Conservation (phyloP, 768 basidiomycete species). For the Leccinellum rugosiceps region DNA sequence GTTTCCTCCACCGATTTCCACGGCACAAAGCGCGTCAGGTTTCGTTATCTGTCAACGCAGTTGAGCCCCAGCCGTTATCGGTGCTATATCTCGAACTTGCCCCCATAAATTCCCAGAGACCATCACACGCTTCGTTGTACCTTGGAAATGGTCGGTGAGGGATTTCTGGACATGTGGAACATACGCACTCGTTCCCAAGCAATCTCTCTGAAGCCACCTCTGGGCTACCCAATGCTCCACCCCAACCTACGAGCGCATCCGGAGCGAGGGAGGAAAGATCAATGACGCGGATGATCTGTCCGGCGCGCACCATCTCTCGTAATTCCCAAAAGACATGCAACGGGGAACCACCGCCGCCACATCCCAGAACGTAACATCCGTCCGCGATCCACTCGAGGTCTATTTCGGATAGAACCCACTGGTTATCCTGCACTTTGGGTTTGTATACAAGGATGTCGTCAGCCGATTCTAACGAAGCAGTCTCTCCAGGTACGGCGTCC, state of each 20-base stretch:
- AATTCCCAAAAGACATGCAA: conserved; percentile 49
- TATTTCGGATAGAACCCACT: conserved; percentile 45
- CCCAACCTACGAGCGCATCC: conserved; percentile 41
- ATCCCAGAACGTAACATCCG: conserved; percentile 61
- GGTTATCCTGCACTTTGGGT: conserved; percentile 37
- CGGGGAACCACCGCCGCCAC: conserved; percentile 61
- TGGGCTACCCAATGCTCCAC: conserved; percentile 43
- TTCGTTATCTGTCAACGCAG: conserved; percentile 25
- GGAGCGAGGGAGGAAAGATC: conserved; percentile 41
- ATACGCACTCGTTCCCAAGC: conserved; percentile 35
- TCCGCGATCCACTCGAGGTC: conserved; percentile 59
- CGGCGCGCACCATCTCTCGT: conserved; percentile 51
- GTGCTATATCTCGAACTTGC: conserved; percentile 5
- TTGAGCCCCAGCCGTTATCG: conserved; percentile 2
- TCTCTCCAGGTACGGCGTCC: conserved; percentile 8
- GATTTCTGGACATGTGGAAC: background rate
- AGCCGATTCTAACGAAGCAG: conserved; percentile 11
- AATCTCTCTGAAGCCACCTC: conserved; percentile 37
- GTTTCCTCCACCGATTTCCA: conserved; percentile 45
- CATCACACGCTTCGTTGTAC: conserved; percentile 33
- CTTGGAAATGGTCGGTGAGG: conserved; percentile 9
- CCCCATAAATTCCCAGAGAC: conserved; percentile 30
- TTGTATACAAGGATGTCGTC: conserved; percentile 35
- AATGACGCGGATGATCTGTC: conserved; percentile 43
- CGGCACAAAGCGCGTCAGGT: conserved; percentile 33